These are phyloP conservation scores for Pseudopediastrum boryanum DNA, from an alignment of 139 green algal species.

Conservation along the genomic window DNA sequence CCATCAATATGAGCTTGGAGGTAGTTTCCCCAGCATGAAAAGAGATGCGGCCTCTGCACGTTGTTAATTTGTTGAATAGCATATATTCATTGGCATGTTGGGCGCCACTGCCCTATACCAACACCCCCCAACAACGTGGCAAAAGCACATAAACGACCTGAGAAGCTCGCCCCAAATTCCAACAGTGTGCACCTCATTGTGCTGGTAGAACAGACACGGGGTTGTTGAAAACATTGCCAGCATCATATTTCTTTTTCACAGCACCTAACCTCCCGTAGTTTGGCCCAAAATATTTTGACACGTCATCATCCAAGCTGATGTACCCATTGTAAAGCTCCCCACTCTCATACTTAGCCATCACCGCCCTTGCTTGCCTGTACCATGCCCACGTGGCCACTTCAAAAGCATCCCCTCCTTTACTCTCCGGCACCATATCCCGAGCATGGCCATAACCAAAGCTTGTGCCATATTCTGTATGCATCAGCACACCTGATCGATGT, in stretches of 20 bases:
- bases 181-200: too few relatives aligned
- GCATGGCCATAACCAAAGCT: slow-evolving; percentile 15
- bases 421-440: neutral
- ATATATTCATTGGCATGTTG: too few relatives aligned
- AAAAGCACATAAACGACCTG: too few relatives aligned
- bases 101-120: too few relatives aligned
- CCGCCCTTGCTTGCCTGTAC: neutral
- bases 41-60: too few relatives aligned
- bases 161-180: too few relatives aligned
- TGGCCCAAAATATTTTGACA: slow-evolving; percentile 9
- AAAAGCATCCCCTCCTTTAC: too few relatives aligned
- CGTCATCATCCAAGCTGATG: slow-evolving; percentile 3
- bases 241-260: slow-evolving; percentile 14
- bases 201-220: slow-evolving; percentile 14
- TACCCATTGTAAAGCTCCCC: slow-evolving; percentile 15
- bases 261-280: slow-evolving; percentile 8
- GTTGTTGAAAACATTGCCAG: slow-evolving; percentile 23
- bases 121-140: too few relatives aligned
- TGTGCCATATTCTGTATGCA: slow-evolving; percentile 26
- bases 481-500: neutral
- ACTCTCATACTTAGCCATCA: slow-evolving; percentile 18
- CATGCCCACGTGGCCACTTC: neutral
- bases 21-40: too few relatives aligned
- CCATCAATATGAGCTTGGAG: too few relatives aligned
- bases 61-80: too few relatives aligned